Base-by-base conservation (phyloP, 257 asterid genomes). In the Craterostigma plantagineum region DNA sequence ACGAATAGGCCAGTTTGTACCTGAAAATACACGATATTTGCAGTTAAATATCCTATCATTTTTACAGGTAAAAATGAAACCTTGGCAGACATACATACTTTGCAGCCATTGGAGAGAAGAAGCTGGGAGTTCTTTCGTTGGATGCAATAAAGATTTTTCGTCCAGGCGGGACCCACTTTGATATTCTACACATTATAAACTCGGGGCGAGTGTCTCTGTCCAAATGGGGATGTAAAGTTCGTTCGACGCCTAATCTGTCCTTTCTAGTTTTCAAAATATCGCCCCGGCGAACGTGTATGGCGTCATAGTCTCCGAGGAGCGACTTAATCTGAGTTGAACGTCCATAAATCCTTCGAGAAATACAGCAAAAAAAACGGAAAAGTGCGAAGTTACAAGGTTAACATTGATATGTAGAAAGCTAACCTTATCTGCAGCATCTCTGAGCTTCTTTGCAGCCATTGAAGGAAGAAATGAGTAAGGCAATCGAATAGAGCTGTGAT, bases 261-360 rank as follows among this genome's bases (percentile, higher is more conserved):
- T 83, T 90, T 40, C 94, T 81, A 33, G 79, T 83, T 57, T 79
- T 90, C 60, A 90, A 48, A 54, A 43, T 70, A 69, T 90, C 99
- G 18, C 99, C 99, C 50, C 99, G 77, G 15, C 99, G 93, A 45
- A 90, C 91, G 66, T 90, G 99, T 35, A 90, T 77, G 33, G 96
- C 95, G 70, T 77, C 92, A 54, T 90, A 90, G 54, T 79, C 94
- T 48, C 94, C 96, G 39, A 90, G 90, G 39, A 46, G 73, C 11
- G 63, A 65, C 73, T 68, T 83, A 52, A 90, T 77, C 99, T 90
- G 64, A 50, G 60, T 34, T 38, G 50, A 48, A 15, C n/a, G n/a
- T n/a, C n/a, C n/a, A n/a, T n/a, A n/a, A 54, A 42, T 14, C 34
- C 18, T 18, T n/a, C n/a, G n/a, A 8, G 41, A 38, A 10, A 27